Evolutionary conservation across 2,329 filamentous ascomycete species (phyloP), one percentile per base, ranked within the genome.

Genomic region (Xylariales sp.): DNA sequence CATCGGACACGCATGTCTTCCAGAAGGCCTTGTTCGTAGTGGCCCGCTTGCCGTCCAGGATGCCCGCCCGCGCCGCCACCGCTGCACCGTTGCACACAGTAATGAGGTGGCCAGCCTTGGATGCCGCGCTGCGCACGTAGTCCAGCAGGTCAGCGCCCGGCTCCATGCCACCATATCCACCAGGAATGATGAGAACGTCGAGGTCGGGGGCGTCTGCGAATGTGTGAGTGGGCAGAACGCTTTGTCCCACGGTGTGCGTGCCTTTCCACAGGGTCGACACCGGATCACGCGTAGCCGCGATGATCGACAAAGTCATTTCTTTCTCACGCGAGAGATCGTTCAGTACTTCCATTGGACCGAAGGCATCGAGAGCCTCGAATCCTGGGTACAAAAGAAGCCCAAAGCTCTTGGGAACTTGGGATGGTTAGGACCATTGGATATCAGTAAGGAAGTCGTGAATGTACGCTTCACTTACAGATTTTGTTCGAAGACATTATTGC

Each of bases 21-120:
- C 70, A 83, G 0, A 64, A 59, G 4, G 50, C 46, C 53, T 83
- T 84, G 51, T 83, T 84, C 1, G 74, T 76, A 1, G 81, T 85
- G 1, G 78, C 81, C 13, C 59, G 60, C 28, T 60, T 66, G 0
- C 74, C 73, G 40, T 83, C 67, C 12, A 85, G 54, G 1, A 82
- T 50, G 0, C 78, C 79, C 0, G 78, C 62, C 16, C 64, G 57
- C 0, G 79, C 78, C 0, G 73, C 61, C 5, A 81, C 53, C 2
- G 67, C 66, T 3, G 72, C 63, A 0, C 81, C 81, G 0, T 77
- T 84, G 50, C 81, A 85, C 0, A 84, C 69, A 0, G 75, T 80
- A n/a, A 84, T 58, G 5, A 81, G 48, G 42, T 73, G 76, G 33
- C 63, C 54, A 6, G 79, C 46, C 6, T 59, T 57, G 0, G 68